Evolutionary conservation across 2,329 filamentous ascomycete genomes (phyloP), one percentile per base, ranked within the genome.

Genomic region (Colletotrichum sp.): DNA sequence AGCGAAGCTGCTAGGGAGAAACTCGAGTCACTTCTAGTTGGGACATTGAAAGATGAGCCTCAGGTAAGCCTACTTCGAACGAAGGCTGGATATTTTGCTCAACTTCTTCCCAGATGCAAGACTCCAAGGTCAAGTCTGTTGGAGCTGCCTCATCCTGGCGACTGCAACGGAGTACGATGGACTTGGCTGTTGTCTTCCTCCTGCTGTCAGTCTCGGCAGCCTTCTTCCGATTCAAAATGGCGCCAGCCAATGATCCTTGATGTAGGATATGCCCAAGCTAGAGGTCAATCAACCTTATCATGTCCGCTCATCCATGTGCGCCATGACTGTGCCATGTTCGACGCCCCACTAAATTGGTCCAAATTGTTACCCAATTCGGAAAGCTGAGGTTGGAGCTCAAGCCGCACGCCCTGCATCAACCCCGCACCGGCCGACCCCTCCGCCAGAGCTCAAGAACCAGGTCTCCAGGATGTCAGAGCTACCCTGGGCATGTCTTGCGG

Each of bases 291-390:
- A 28, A 28, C 55, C 8, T 58, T 26, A 28, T 28, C 55, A 58
- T 18, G n/a, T 58, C 55, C 55, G 8, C 55, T 1, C 26, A 16
- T 18, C 55, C 55, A 26, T 58, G 55, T n/a, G 58, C 18, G 26
- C 58, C 15, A 30, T 5, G 26, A 61, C 28, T 32, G 18, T 28
- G 38, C 24, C 65, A 58, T 34, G 28, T 36, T 15, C 12, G 13
- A 24, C 8, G 21, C 55, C 68, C 72, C 68, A 55, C 72, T 18
- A 18, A 24, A 32, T n/a, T 75, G 68, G 72, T 48, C 68, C 13
- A 52, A 24, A 61, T 55, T 28, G 13, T 52, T 71, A 32, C 67
- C 67, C 34, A 15, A 72, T 66, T 61, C 7, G 67, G 72, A 48
- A 30, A 66, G 34, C 15, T 18, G 8, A 18, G 16, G 30, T n/a